phyloP scores from a whole-genome alignment of 768 basidiomycete genomes.

The Naganishia onofrii region DNA sequence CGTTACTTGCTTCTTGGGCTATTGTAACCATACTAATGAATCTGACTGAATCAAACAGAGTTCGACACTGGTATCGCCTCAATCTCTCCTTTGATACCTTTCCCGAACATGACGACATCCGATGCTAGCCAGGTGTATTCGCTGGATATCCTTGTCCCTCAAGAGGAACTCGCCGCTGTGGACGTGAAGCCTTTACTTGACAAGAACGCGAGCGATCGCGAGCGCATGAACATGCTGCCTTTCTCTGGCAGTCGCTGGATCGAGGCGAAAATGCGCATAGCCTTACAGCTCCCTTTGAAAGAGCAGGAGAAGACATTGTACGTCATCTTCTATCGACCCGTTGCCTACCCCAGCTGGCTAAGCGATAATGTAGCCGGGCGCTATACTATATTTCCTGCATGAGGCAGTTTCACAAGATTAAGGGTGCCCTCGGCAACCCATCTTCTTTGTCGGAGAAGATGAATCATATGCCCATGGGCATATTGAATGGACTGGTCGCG shows the following conservation, averaged over 20 bases:
- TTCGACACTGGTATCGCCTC: background rate
- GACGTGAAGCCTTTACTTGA: conserved; percentile 56
- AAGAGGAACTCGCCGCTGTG: conserved; percentile 74
- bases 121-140: conserved; percentile 64
- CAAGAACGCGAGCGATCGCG: conserved; percentile 51
- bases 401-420: conserved; percentile 65
- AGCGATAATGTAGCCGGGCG: conserved; percentile 60
- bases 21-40: background rate
- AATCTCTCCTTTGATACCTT: conserved; percentile 69
- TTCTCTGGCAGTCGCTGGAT: conserved; percentile 68
- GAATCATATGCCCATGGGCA: conserved; percentile 60
- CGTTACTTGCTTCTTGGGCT: background rate
- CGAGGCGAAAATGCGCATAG: conserved; percentile 54
- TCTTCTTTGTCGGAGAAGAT: conserved; percentile 62
- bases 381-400: conserved; percentile 79
- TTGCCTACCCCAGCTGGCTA: background rate
- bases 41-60: background rate
- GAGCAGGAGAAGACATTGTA: conserved; percentile 59
- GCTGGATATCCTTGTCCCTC: conserved; percentile 69
- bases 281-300: conserved; percentile 32
- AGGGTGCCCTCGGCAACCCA: conserved; percentile 53
- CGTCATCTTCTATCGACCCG: conserved; percentile 40
- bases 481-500: conserved; percentile 71
- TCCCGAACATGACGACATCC: conserved; percentile 65
- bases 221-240: conserved; percentile 63